Evolutionary conservation across 306 rosid species (phyloP).

Genomic region (Malus sylvestris): DNA sequence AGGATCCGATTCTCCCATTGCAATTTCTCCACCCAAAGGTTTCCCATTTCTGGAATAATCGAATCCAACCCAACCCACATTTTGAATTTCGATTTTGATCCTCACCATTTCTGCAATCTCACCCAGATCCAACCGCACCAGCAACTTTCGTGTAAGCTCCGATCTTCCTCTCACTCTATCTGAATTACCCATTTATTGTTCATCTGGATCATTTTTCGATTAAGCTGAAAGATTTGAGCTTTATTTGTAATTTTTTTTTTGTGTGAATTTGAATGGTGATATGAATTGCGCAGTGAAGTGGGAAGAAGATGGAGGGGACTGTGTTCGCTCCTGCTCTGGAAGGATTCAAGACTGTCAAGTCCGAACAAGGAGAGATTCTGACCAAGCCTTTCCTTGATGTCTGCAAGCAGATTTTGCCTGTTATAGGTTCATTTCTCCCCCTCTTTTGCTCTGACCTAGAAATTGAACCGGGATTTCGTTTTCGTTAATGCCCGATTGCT

Average conservation of each 20-base stretch:
- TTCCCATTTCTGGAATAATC: background rate
- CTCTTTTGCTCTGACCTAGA: background rate
- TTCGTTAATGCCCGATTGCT: background rate
- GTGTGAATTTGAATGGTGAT: background rate
- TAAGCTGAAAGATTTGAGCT: background rate
- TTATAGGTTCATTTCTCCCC: conserved; percentile 48
- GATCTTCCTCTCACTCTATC: background rate
- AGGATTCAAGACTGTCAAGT: conserved; percentile 61
- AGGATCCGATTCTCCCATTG: background rate
- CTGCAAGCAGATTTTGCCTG: conserved; percentile 85
- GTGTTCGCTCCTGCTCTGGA: conserved; percentile 73
- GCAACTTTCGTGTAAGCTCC: background rate
- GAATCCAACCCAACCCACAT: background rate
- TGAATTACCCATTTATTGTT: background rate
- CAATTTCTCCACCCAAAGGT: background rate
- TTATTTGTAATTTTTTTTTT: background rate
- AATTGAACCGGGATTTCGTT: background rate
- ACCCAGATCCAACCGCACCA: background rate
- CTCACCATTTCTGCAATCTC: background rate
- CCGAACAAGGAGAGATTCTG: conserved; percentile 68
- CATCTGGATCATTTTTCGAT: background rate
- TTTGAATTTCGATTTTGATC: background rate
- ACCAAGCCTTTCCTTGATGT: conserved; percentile 81
- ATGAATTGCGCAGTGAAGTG: conserved; percentile 26
- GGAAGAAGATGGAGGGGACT: conserved; percentile 65